Conservation (phyloP, 495 filamentous ascomycete species). For the Lophiostoma macrostomum region DNA sequence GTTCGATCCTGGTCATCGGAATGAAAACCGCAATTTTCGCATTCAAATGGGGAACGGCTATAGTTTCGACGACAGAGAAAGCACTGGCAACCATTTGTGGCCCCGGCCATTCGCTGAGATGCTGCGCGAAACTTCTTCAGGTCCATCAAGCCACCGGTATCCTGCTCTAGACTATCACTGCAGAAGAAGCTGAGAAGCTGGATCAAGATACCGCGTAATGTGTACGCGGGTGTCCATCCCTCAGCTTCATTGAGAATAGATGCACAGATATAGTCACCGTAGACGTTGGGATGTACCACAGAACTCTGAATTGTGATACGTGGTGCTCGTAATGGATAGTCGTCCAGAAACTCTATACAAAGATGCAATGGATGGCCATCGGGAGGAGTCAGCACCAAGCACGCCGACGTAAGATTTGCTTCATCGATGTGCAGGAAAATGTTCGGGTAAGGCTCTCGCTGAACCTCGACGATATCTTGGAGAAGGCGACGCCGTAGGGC, state of each 20-base stretch:
- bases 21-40: too few relatives aligned
- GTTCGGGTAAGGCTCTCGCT: constrained; percentile 48
- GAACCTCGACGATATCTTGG: constrained; percentile 48
- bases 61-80: too few relatives aligned
- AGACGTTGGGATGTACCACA: constrained; percentile 55
- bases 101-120: too few relatives aligned
- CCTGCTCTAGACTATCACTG: constrained; percentile 50
- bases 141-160: constrained; percentile 16
- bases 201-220: constrained; percentile 50
- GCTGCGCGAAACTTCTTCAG: too few relatives aligned
- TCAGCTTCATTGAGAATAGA: constrained; percentile 45
- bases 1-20: too few relatives aligned
- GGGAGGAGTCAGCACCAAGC: constrained; percentile 41
- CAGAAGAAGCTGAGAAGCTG: constrained; percentile 61
- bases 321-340: constrained; percentile 49
- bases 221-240: constrained; percentile 51
- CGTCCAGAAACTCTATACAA: constrained; percentile 44
- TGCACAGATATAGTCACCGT: constrained; percentile 49
- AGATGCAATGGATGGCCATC: constrained; percentile 40
- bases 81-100: too few relatives aligned
- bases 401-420: constrained; percentile 40
- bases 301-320: constrained; percentile 48
- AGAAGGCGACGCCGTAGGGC: constrained; percentile 20
- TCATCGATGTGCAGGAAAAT: constrained; percentile 42
- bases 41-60: too few relatives aligned